A percentile compares a stretch with the other conserved stretches of the same genome.
Evolutionary conservation across 257 asterid genomes (phyloP).

Genomic region (Cordia subcordata): DNA sequence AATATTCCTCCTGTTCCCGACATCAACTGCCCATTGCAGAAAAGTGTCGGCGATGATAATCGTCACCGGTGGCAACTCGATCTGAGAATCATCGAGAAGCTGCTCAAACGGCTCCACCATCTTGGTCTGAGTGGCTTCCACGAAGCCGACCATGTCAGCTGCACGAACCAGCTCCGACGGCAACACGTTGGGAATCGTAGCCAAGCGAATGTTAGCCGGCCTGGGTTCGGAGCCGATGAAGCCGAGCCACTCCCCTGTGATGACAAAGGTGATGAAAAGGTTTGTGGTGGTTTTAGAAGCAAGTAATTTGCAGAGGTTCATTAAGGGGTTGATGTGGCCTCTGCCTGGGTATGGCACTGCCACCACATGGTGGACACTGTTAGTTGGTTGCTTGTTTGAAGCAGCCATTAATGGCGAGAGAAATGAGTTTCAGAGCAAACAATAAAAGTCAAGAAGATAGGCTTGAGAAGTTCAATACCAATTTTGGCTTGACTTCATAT

Average conservation of each 20-base stretch:
- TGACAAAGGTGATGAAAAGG: conserved; percentile 43
- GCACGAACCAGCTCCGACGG: conserved; percentile 55
- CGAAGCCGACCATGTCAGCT: conserved; percentile 46
- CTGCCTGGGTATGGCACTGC: conserved; percentile 23
- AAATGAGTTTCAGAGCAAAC: background rate
- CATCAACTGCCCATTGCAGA: conserved; percentile 47
- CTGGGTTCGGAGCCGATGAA: conserved; percentile 47
- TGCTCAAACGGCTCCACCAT: conserved; percentile 60
- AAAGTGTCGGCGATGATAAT: conserved; percentile 43
- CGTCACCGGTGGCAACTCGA: conserved; percentile 7
- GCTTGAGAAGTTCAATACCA: too few species aligned
- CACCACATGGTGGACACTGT: conserved; percentile 7
- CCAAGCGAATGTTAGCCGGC: conserved; percentile 41
- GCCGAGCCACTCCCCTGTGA: conserved; percentile 75
- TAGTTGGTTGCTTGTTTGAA: background rate
- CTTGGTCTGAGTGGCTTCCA: conserved; percentile 46
- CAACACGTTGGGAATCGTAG: conserved; percentile 63
- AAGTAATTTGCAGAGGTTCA: conserved; percentile 17
- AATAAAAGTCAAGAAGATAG: too few species aligned
- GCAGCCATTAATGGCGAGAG: background rate
- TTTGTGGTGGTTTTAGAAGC: background rate
- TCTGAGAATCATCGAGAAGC: conserved; percentile 30
- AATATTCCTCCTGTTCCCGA: conserved; percentile 57
- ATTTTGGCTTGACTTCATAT: too few species aligned
- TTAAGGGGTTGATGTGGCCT: conserved; percentile 22